phyloP scores from a whole-genome alignment of 2,329 filamentous ascomycete genomes.

The Chaetomium olivaceum region DNA sequence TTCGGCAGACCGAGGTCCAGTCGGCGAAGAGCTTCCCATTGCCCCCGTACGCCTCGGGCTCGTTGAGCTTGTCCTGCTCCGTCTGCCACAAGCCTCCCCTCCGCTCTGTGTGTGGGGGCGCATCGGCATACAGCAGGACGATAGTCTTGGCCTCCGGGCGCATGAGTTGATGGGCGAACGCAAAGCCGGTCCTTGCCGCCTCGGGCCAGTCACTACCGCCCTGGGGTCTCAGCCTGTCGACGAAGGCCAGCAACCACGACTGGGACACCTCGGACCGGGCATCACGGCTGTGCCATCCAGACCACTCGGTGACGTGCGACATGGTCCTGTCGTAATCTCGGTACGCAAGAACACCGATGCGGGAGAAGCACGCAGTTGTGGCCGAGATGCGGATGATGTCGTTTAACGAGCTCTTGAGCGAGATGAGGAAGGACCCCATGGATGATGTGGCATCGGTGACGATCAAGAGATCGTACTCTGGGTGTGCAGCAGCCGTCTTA shows the following conservation, averaged over 20 bases:
- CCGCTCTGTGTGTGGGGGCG: constrained; percentile 46
- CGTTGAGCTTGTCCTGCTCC: constrained; percentile 35
- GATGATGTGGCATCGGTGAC: constrained; percentile 50
- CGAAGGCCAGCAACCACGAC: constrained; percentile 41
- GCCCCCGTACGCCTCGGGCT: constrained; percentile 35
- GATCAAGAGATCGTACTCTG: constrained; percentile 47
- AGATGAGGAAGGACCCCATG: constrained; percentile 46
- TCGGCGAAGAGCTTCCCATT: constrained; percentile 44
- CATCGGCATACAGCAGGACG: constrained; percentile 52
- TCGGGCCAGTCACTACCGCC: constrained; percentile 49
- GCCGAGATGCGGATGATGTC: constrained; percentile 53
- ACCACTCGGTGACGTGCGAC: constrained; percentile 46
- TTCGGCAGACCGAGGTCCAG: constrained; percentile 44
- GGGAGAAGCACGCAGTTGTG: constrained; percentile 51
- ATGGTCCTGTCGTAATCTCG: constrained; percentile 47
- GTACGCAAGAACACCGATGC: constrained; percentile 53
- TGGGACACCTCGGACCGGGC: constrained; percentile 34
- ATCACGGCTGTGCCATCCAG: constrained; percentile 46
- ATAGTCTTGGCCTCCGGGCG: constrained; percentile 50
- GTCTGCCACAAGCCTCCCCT: constrained; percentile 31
- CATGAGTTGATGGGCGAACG: constrained; percentile 49
- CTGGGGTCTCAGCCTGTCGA: constrained; percentile 36
- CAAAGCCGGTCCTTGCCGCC: constrained; percentile 51
- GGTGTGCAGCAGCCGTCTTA: constrained; percentile 12
- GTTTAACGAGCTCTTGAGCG: constrained; percentile 49